Evolutionary conservation across 2,329 filamentous ascomycete genomes (phyloP), one percentile per base, ranked within the genome.

Genomic region (Aspergillus sp.): DNA sequence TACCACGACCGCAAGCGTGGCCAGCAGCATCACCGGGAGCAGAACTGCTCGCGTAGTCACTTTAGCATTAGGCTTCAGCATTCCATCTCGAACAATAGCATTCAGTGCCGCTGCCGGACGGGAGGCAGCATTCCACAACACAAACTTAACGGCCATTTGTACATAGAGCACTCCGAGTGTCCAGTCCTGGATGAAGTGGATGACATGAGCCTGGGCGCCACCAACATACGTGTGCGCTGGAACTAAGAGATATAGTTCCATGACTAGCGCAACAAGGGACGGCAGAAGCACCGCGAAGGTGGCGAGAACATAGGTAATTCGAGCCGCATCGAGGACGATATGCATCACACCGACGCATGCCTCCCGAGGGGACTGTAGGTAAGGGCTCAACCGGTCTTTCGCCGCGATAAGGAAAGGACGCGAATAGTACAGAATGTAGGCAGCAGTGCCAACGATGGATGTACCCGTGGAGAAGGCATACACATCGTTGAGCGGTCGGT

Each of bases 381-480:
- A 70, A 6, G 68, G 63, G 9, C 63, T 64, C 21, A 71, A 32
- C 19, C 69, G 65, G 13, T 71, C 66, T 36, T 65, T 70, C 38
- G 72, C 50, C 39, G 62, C 54, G 7, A 50, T 50, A 36, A 73
- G 62, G 52, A 66, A 66, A 8, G 63, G 65, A 39, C 69, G 66
- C 41, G 71, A 74, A 59, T 88, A 85, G 65, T 87, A 79, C 28
- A 83, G 67, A 45, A 84, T 76, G 73, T 93, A 96, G 2, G 85
- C 79, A 1, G 86, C 70, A 4, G 85, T 87, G 10, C 91, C 91
- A 4, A 97, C 81, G 25, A 92, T 81, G 72, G 96, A 97, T 43
- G 96, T 84, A 13, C 95, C 95, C 30, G 95, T 87, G 55, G 92
- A 96, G 74, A 97, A 97, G 12, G 95, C 94, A 70, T 99, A 98